Conservation (phyloP, 2,329 filamentous ascomycete genomes). For the Arthrobotrys conoides region DNA sequence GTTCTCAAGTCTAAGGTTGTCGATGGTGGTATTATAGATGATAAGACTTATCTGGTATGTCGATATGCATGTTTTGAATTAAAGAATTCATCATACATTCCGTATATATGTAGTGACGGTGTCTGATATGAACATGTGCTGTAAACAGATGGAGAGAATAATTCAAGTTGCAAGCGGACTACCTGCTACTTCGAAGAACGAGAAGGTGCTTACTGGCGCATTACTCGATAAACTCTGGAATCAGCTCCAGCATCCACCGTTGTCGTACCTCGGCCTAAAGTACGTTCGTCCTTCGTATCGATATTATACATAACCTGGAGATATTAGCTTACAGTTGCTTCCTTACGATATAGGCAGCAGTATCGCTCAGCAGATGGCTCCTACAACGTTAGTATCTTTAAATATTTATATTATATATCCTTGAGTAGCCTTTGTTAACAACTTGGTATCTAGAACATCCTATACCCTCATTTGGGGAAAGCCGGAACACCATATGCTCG, state of each 20-base stretch:
- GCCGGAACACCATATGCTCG: slow-evolving; percentile 78
- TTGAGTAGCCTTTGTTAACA: neutral
- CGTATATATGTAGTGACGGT: neutral
- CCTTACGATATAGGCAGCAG: slow-evolving; percentile 33
- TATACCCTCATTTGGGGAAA: slow-evolving; percentile 75
- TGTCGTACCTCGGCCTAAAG: slow-evolving; percentile 58
- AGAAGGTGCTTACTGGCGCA: slow-evolving; percentile 48
- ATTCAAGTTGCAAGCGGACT: slow-evolving; percentile 76
- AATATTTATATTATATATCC: neutral
- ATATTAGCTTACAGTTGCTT: neutral
- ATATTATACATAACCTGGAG: neutral
- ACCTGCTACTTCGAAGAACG: slow-evolving; percentile 73
- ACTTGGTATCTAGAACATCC: slow-evolving; percentile 70
- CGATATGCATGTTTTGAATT: neutral
- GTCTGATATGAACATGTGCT: neutral
- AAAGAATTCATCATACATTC: neutral
- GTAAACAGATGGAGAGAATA: slow-evolving; percentile 63
- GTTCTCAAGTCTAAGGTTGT: slow-evolving; percentile 51
- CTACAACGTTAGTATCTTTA: slow-evolving; percentile 40
- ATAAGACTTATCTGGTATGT: slow-evolving; percentile 58
- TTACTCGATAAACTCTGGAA: slow-evolving; percentile 61
- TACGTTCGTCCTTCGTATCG: neutral
- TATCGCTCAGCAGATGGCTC: slow-evolving; percentile 59
- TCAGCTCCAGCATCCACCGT: slow-evolving; percentile 56
- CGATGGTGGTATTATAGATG: slow-evolving; percentile 42